These are phyloP conservation scores for Umbilicaria muhlenbergii DNA, from an alignment of 495 filamentous ascomycete genomes.

Conservation along the genomic window DNA sequence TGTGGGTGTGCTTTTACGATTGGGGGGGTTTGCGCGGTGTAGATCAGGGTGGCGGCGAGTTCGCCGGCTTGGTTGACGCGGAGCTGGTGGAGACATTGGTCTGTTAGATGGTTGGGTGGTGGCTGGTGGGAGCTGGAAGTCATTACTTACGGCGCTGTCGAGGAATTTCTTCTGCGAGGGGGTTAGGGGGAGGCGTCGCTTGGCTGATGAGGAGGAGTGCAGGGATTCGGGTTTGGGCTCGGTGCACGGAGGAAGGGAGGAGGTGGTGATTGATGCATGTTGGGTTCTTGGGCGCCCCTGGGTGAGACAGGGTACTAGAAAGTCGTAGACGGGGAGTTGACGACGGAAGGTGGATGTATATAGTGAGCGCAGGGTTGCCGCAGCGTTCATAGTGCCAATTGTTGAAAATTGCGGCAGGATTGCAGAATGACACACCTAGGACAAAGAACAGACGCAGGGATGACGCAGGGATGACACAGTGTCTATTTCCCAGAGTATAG, in stretches of 20 bases:
- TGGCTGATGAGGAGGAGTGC: constrained; percentile 6
- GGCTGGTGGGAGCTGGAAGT: not conserved
- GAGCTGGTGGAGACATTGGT: constrained; percentile 23
- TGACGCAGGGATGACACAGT: too few species aligned
- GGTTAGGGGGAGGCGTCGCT: constrained; percentile 46
- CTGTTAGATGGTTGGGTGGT: not conserved
- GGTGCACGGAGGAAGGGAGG: constrained; percentile 3
- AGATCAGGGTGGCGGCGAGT: constrained; percentile 74
- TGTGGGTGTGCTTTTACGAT: constrained; percentile 65
- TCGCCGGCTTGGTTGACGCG: constrained; percentile 88
- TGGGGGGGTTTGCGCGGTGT: constrained; percentile 63
- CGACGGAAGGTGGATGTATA: not conserved
- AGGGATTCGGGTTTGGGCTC: not conserved
- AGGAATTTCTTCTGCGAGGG: constrained; percentile 58
- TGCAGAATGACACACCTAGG: too few species aligned
- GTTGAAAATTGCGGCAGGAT: too few species aligned
- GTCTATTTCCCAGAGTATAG: too few species aligned
- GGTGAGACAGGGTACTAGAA: constrained; percentile 14
- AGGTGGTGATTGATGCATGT: constrained; percentile 7
- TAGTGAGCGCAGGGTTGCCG: not conserved
- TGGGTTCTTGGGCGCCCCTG: not conserved
- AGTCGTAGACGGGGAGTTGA: constrained; percentile 12
- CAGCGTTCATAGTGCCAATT: not conserved
- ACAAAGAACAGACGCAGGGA: too few species aligned
- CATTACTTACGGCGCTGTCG: constrained; percentile 45